These are phyloP conservation scores for Fusarium continuum DNA, from an alignment of 2,329 filamentous ascomycete genomes.

Conservation along the genomic window DNA sequence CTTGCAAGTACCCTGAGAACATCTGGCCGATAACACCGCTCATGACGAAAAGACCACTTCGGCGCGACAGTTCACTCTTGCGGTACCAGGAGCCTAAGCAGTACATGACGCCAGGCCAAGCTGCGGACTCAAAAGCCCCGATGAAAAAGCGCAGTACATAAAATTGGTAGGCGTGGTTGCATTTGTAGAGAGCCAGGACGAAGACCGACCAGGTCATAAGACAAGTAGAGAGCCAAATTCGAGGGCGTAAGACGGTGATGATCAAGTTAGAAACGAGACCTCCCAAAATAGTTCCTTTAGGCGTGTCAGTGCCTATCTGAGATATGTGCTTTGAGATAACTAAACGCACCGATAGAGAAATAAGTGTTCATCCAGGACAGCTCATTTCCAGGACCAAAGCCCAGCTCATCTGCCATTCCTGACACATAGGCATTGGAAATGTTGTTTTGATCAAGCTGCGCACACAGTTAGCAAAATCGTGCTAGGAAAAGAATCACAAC, in stretches of 20 bases:
- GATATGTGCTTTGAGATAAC: too few relatives aligned
- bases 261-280: slow-evolving; percentile 55
- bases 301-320: too few relatives aligned
- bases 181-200: slow-evolving; percentile 52
- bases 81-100: slow-evolving; percentile 69
- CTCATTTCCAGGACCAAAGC: slow-evolving; percentile 52
- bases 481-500: rapidly evolving
- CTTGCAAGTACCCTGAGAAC: slow-evolving; percentile 50
- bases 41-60: slow-evolving; percentile 67
- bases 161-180: slow-evolving; percentile 49
- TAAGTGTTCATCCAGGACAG: slow-evolving; percentile 58
- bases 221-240: slow-evolving; percentile 54
- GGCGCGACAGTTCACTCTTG: slow-evolving; percentile 64
- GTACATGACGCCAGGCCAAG: slow-evolving; percentile 63
- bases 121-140: slow-evolving; percentile 63
- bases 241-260: slow-evolving; percentile 55
- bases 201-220: slow-evolving; percentile 51
- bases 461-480: slow-evolving; percentile 1
- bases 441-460: slow-evolving; percentile 55
- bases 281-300: slow-evolving; percentile 55
- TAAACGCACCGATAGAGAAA: slow-evolving; percentile 59
- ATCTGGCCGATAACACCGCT: slow-evolving; percentile 60
- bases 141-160: slow-evolving; percentile 63
- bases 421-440: slow-evolving; percentile 60
- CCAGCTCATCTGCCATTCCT: slow-evolving; percentile 58